Evolutionary conservation across 2,329 filamentous ascomycete genomes (phyloP).

Genomic region (Sphaerulina vaccinii): DNA sequence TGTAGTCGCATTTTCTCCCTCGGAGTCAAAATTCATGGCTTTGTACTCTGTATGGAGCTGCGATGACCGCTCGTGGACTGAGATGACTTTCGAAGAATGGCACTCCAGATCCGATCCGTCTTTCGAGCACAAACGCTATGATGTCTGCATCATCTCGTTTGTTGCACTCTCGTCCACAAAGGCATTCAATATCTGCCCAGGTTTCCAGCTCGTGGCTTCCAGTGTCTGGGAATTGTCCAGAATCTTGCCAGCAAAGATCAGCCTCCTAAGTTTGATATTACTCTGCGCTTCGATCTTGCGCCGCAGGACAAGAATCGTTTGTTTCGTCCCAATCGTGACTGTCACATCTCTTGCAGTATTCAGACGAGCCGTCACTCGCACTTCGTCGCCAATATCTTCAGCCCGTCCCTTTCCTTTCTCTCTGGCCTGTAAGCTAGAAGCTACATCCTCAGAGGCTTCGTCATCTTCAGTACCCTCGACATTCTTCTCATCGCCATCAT

Average conservation of each 20-base stretch:
- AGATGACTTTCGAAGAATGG: too few species aligned
- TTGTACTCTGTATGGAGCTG: too few species aligned
- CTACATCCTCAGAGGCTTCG: slow-evolving; percentile 11
- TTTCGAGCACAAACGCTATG: too few species aligned
- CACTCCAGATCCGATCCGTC: too few species aligned
- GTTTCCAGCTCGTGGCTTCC: slow-evolving; percentile 69
- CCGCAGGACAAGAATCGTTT: slow-evolving; percentile 64
- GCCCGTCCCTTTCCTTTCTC: slow-evolving; percentile 37
- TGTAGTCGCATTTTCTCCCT: too few species aligned
- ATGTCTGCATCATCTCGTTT: slow-evolving; percentile 2
- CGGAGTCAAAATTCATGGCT: too few species aligned
- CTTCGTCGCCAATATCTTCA: slow-evolving; percentile 33
- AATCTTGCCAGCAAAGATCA: slow-evolving; percentile 79
- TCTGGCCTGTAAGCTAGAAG: neutral
- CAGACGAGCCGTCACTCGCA: slow-evolving; percentile 39
- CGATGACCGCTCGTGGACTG: too few species aligned
- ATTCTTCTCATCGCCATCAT: slow-evolving; percentile 35
- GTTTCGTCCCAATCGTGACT: slow-evolving; percentile 37
- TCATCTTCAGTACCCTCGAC: slow-evolving; percentile 24
- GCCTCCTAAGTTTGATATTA: slow-evolving; percentile 62
- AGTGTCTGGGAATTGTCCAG: slow-evolving; percentile 68
- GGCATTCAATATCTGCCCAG: slow-evolving; percentile 73
- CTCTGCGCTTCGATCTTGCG: slow-evolving; percentile 63
- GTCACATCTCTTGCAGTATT: slow-evolving; percentile 41
- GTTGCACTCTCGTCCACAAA: slow-evolving; percentile 50